Base-by-base conservation (phyloP, 495 filamentous ascomycete genomes). In the Tuber umbilicatum region DNA sequence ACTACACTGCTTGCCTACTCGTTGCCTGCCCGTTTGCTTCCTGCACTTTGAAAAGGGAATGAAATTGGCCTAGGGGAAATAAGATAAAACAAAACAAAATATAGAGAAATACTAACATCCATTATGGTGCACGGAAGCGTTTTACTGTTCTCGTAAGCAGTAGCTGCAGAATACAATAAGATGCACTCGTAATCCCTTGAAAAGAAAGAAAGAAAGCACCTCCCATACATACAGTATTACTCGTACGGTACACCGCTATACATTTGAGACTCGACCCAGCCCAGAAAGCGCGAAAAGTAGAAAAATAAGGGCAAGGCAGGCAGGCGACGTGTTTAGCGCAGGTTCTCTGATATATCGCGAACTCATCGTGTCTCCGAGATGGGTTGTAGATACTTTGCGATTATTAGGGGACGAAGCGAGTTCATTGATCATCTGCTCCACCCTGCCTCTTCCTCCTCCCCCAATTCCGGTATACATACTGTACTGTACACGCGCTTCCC, bases 321-420 rank as follows among this genome's bases (percentile, higher is more conserved):
- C 43, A 72, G 75, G 71, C 72, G 78, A 78, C 77, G 77, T 79
- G 75, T 78, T 78, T 78, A 78, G 77, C 72, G 77, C 72, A 79
- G 45, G 76, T 72, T 73, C 27, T 55, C n/a, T n/a, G 47, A 55
- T 16, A 60, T 60, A 64, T 31, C 55, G 17, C 55, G 55, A 31
- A 64, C n/a, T 31, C 27, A 64, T 64, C 55, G 14, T 64, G 55
- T 64, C 55, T 16, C 27, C 27, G 55, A 64, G 55, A 64, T 31
- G 55, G 55, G 55, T 64, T 5, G n/a, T 31, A 31, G 50, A 64
- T n/a, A 64, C 55, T 31, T 64, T 12, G 1, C 69, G 43, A 50
- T 78, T 78, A 78, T 79, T 79, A 75, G 77, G 72, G 72, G 72
- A 67, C 72, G 75, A 74, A 77, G 74, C 71, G 77, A 69, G 78